Conservation (phyloP, 176 grass and related monocot genomes). For the Oryza meyeriana region DNA sequence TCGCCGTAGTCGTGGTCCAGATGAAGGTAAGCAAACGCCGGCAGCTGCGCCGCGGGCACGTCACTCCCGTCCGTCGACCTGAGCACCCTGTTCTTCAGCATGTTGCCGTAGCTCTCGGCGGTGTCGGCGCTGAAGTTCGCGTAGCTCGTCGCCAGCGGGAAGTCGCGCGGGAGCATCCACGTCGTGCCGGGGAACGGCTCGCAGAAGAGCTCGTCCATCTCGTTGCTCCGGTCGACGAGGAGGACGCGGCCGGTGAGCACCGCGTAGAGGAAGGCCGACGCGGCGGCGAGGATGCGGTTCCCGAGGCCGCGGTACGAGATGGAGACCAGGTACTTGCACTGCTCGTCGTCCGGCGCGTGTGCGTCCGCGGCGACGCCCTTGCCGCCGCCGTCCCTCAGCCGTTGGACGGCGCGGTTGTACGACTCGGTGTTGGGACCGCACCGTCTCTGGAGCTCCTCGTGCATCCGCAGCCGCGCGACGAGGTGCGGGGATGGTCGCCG, state of each 20-base stretch:
- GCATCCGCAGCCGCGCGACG: constrained; percentile 41
- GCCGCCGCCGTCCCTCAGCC: constrained; percentile 35
- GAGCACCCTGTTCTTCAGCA: constrained; percentile 36
- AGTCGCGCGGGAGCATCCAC: constrained; percentile 63
- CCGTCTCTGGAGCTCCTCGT: constrained; percentile 60
- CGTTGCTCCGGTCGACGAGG: constrained; percentile 49
- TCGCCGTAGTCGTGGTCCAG: constrained; percentile 51
- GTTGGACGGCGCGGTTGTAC: constrained; percentile 42
- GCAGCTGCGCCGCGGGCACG: background rate
- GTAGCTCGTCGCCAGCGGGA: constrained; percentile 28
- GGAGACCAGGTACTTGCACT: constrained; percentile 64
- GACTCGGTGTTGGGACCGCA: constrained; percentile 55
- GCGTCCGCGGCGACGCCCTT: background rate
- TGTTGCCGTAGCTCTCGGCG: constrained; percentile 47
- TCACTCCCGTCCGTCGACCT: background rate
- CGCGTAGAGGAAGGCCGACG: constrained; percentile 69
- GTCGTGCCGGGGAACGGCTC: constrained; percentile 76
- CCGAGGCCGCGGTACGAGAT: constrained; percentile 61
- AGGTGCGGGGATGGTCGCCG: constrained; percentile 46
- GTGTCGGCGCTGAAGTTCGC: constrained; percentile 47
- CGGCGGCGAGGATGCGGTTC: constrained; percentile 58
- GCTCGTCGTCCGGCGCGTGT: background rate
- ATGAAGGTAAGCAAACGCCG: constrained; percentile 62
- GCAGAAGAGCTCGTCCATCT: constrained; percentile 62
- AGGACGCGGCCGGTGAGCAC: constrained; percentile 52